These are phyloP conservation scores for Phyllostachys edulis DNA, from an alignment of 176 grass and related monocot species.

Conservation along the genomic window DNA sequence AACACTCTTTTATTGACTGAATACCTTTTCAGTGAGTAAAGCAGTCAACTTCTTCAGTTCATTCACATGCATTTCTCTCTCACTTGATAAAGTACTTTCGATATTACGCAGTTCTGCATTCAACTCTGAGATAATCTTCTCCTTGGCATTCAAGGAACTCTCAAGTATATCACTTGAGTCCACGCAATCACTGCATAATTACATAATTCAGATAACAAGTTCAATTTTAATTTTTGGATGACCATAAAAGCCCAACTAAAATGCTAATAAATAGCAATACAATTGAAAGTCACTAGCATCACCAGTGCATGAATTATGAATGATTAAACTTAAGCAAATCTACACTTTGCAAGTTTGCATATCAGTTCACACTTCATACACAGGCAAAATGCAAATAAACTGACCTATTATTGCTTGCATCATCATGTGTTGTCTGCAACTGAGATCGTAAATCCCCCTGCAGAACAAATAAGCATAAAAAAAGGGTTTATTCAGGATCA, in stretches of 20 bases:
- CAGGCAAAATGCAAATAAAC: slow-evolving; percentile 26
- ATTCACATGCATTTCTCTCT: slow-evolving; percentile 85
- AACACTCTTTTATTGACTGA: not conserved
- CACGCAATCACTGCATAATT: slow-evolving; percentile 77
- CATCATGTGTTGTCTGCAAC: slow-evolving; percentile 84
- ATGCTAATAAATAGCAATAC: not conserved
- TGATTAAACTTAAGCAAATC: not conserved
- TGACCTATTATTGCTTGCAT: slow-evolving; percentile 70
- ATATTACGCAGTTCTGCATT: slow-evolving; percentile 94
- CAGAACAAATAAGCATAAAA: slow-evolving; percentile 7
- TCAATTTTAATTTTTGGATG: not conserved
- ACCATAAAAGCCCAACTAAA: not conserved
- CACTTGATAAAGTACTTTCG: slow-evolving; percentile 75
- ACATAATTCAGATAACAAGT: slow-evolving; percentile 13
- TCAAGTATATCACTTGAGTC: slow-evolving; percentile 90
- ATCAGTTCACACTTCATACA: not conserved
- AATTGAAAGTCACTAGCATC: slow-evolving; percentile 12
- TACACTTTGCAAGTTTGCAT: not conserved
- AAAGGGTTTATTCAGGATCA: not conserved
- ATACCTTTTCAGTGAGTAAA: slow-evolving; percentile 92
- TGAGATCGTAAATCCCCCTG: slow-evolving; percentile 87
- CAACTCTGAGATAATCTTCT: slow-evolving; percentile 98
- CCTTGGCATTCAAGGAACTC: slow-evolving; percentile 95
- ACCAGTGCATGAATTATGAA: slow-evolving; percentile 10
- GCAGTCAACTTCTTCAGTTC: slow-evolving; percentile 88